Conservation (phyloP, 2,329 filamentous ascomycete species). For the Claviceps spartinae region DNA sequence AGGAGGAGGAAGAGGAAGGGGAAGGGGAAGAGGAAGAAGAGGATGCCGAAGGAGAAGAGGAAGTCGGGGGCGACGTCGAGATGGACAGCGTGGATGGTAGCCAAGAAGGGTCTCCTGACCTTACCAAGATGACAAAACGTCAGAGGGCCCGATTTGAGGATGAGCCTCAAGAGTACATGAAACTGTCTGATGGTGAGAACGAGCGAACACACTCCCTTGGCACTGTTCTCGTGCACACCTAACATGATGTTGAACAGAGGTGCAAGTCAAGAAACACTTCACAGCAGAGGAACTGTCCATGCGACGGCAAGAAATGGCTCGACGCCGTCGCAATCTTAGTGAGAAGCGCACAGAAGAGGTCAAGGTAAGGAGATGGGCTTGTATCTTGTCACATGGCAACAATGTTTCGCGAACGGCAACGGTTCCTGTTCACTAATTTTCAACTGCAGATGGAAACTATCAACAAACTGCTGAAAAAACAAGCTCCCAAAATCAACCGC, state of each 20-base stretch:
- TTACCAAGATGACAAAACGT: conserved; percentile 47
- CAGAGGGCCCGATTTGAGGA: conserved; percentile 47
- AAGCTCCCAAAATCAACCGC: conserved; percentile 59
- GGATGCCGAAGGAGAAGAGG: conserved; percentile 23
- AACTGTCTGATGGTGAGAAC: conserved; percentile 43
- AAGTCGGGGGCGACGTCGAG: conserved; percentile 23
- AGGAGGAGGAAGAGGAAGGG: conserved; percentile 5
- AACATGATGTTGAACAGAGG: conserved; percentile 30
- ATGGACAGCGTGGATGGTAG: conserved; percentile 32
- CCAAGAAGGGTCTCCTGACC: conserved; percentile 36
- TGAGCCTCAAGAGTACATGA: conserved; percentile 40
- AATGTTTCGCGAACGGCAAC: not conserved
- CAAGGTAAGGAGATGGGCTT: conserved; percentile 29
- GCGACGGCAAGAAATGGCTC: conserved; percentile 49
- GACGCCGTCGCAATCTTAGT: conserved; percentile 46
- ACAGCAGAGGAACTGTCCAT: conserved; percentile 49
- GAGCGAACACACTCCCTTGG: not conserved
- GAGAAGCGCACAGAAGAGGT: conserved; percentile 52
- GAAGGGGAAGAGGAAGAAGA: not conserved
- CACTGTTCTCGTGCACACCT: not conserved
- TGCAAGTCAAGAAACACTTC: conserved; percentile 49
- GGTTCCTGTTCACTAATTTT: not conserved
- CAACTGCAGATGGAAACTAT: conserved; percentile 65
- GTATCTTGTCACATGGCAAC: not conserved
- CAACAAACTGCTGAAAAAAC: conserved; percentile 79